Conservation (phyloP, 208 protist species). For the Leishmania martiniquensis region DNA sequence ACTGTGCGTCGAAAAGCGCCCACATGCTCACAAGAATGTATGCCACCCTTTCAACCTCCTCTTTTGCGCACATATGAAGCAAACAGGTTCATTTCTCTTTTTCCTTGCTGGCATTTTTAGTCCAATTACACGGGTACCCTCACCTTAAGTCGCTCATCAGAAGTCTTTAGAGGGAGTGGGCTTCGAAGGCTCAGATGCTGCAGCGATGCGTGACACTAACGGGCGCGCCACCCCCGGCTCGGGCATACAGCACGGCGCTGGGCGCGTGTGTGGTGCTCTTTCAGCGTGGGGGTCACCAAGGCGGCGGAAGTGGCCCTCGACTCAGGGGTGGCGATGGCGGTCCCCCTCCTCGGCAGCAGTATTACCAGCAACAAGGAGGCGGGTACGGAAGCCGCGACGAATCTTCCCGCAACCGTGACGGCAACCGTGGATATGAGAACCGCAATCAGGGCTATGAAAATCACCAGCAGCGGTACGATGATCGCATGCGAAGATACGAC, state of each 20-base stretch:
- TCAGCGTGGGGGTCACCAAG: constrained; percentile 19
- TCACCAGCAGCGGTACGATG: constrained; percentile 12
- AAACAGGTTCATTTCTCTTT: neutral
- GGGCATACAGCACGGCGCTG: constrained; percentile 17
- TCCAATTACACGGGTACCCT: neutral
- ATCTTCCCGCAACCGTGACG: neutral
- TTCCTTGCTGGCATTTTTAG: neutral
- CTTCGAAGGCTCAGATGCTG: constrained; percentile 1
- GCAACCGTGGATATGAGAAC: constrained; percentile 8
- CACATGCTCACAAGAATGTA: neutral
- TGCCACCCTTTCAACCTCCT: neutral
- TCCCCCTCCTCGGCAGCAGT: constrained; percentile 2
- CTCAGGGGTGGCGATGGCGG: constrained; percentile 2
- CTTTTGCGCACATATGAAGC: neutral
- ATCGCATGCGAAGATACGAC: constrained; percentile 1
- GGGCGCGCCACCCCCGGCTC: neutral
- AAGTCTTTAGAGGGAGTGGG: neutral
- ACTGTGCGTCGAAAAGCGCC: neutral
- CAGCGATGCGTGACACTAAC: constrained; percentile 1
- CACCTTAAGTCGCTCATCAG: neutral
- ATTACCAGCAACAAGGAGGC: constrained; percentile 9
- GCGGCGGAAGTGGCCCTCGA: constrained; percentile 6
- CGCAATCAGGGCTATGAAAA: constrained; percentile 9
- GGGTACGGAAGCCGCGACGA: constrained; percentile 1
- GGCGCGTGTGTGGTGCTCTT: neutral